These are phyloP conservation scores for Litchi chinensis DNA, from an alignment of 345 rosid species.

Conservation along the genomic window DNA sequence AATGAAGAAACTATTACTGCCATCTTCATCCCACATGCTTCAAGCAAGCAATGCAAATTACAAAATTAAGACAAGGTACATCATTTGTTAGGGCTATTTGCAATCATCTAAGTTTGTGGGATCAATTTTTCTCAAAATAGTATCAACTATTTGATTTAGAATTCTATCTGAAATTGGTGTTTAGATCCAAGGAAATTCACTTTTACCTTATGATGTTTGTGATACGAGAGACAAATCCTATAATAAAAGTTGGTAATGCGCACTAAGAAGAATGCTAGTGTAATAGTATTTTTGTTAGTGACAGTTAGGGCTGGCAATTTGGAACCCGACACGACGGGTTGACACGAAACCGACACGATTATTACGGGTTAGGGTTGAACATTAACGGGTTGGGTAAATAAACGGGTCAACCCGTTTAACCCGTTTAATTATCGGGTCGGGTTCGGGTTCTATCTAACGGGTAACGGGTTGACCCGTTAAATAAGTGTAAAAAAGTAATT, in stretches of 20 bases:
- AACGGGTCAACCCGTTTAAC: no score
- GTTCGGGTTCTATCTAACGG: no score
- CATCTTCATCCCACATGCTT: neutral
- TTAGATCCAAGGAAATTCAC: neutral
- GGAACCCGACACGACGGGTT: no score
- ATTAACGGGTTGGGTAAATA: no score
- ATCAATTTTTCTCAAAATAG: neutral
- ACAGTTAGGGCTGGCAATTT: no score
- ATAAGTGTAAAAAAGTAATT: no score
- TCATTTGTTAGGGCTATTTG: neutral
- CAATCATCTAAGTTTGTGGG: neutral
- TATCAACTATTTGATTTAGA: neutral
- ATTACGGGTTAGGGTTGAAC: no score
- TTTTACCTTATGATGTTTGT: neutral
- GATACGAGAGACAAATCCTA: neutral
- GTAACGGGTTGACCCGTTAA: no score
- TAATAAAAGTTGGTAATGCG: neutral
- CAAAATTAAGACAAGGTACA: neutral
- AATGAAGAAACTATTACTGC: constrained; percentile 13
- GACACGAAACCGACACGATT: no score
- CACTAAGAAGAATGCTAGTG: neutral
- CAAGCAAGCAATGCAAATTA: neutral
- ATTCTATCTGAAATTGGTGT: neutral
- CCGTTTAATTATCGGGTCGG: no score
- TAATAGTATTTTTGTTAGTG: neutral